Conservation (phyloP, 352 stramenopile species). For the Globisporangium mamillatum region DNA sequence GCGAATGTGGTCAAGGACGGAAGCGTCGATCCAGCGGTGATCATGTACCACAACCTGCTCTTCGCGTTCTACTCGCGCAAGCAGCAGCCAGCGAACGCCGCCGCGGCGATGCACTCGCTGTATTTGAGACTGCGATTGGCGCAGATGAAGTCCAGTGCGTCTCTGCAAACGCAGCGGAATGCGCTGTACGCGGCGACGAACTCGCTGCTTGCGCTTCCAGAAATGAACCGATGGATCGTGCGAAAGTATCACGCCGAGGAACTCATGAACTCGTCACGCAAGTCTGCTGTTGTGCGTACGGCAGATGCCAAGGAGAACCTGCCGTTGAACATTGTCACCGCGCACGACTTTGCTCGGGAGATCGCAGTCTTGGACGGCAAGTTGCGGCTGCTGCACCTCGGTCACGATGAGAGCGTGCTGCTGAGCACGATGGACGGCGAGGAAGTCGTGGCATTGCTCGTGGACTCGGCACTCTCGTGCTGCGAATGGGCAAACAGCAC, state of each 20-base stretch:
- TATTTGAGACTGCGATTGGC: constrained; percentile 46
- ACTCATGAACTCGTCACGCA: constrained; percentile 20
- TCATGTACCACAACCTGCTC: constrained; percentile 68
- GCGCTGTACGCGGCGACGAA: constrained; percentile 50
- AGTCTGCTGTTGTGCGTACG: constrained; percentile 8
- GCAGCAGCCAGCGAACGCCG: constrained; percentile 60
- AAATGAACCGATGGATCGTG: constrained; percentile 61
- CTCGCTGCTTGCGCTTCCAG: constrained; percentile 36
- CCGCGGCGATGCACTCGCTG: constrained; percentile 55
- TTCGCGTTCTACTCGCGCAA: constrained; percentile 67
- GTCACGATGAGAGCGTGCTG: constrained; percentile 50
- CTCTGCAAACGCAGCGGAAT: constrained; percentile 60
- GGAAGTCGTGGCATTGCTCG: constrained; percentile 54
- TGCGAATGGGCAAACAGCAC: constrained; percentile 24
- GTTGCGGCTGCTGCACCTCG: constrained; percentile 47
- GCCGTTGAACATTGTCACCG: constrained; percentile 57
- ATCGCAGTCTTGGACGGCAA: constrained; percentile 64
- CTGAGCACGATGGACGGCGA: constrained; percentile 55
- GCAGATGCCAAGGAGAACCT: constrained; percentile 2
- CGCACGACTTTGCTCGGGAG: constrained; percentile 57
- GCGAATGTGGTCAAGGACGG: constrained; percentile 41
- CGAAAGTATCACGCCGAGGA: constrained; percentile 72
- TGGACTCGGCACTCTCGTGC: constrained; percentile 31
- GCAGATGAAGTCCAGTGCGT: constrained; percentile 30
- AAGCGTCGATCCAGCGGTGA: constrained; percentile 37